Conservation (phyloP, 495 filamentous ascomycete genomes). For the Xylaria palmicola region DNA sequence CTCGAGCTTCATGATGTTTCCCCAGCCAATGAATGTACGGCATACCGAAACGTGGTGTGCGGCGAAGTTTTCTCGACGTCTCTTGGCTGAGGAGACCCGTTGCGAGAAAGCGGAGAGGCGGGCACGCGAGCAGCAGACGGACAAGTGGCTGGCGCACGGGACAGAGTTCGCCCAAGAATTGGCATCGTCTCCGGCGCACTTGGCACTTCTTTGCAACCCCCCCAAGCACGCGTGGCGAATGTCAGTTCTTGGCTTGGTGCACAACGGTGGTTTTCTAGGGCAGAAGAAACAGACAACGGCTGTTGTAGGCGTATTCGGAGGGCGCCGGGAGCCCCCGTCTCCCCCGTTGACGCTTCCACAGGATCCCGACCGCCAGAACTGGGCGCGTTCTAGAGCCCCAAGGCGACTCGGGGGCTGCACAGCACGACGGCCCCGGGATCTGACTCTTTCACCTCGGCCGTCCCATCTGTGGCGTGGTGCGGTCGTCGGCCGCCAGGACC, state of each 20-base stretch:
- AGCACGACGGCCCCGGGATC: neutral
- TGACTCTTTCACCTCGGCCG: neutral
- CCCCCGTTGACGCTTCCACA: neutral
- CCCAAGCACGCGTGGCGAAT: neutral
- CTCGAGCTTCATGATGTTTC: neutral
- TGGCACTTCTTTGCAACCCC: neutral
- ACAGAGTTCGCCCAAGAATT: neutral
- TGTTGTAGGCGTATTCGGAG: neutral
- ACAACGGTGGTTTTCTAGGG: neutral
- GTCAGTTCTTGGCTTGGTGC: neutral
- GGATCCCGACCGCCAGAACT: neutral
- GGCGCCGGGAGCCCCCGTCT: neutral
- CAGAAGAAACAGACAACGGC: neutral
- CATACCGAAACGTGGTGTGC: neutral
- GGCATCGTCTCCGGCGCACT: neutral
- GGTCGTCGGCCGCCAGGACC: neutral
- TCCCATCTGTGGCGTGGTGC: too few species aligned
- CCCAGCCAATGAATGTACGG: neutral
- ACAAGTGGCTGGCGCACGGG: neutral
- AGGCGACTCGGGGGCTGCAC: neutral
- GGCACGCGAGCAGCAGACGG: neutral
- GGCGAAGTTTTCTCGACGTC: neutral
- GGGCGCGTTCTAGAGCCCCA: neutral
- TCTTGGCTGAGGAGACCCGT: neutral
- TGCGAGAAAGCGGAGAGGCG: neutral